Percentiles rank a stretch among this genome's conserved stretches.
These are phyloP conservation scores for Neurospora sp. DNA, from an alignment of 495 filamentous ascomycete genomes.

Conservation along the genomic window DNA sequence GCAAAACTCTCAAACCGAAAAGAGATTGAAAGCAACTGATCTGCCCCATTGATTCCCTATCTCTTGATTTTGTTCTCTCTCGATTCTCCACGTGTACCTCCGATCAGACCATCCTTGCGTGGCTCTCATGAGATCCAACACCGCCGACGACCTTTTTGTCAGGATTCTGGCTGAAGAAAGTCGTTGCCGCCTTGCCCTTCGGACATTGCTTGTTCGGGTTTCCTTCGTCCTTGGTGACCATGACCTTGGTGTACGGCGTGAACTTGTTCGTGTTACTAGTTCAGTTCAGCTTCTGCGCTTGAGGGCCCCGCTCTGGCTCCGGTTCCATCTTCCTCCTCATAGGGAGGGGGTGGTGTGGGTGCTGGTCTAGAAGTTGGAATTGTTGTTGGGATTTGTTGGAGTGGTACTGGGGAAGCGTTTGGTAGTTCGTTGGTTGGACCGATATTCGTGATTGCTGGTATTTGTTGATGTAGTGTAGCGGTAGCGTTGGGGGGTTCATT, in stretches of 20 bases:
- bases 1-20: not conserved
- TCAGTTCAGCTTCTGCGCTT: not conserved
- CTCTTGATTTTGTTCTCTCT: not conserved
- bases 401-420: no score
- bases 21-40: not conserved
- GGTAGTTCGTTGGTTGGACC: no score
- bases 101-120: no score
- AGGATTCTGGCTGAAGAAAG: not conserved
- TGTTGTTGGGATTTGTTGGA: no score
- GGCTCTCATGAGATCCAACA: not conserved
- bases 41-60: not conserved
- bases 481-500: no score
- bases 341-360: no score
- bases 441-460: no score
- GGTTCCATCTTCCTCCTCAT: no score
- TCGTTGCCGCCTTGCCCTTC: conserved; percentile 4
- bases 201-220: conserved; percentile 8
- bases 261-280: not conserved
- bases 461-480: no score
- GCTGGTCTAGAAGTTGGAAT: no score
- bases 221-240: not conserved
- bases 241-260: conserved; percentile 17
- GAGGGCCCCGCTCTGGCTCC: not conserved
- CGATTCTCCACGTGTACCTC: not conserved
- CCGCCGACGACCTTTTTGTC: not conserved